Percentiles rank a stretch among this genome's conserved stretches.
phyloP scores from a whole-genome alignment of 2,329 filamentous ascomycete genomes.

The Fusarium vanettenii region DNA sequence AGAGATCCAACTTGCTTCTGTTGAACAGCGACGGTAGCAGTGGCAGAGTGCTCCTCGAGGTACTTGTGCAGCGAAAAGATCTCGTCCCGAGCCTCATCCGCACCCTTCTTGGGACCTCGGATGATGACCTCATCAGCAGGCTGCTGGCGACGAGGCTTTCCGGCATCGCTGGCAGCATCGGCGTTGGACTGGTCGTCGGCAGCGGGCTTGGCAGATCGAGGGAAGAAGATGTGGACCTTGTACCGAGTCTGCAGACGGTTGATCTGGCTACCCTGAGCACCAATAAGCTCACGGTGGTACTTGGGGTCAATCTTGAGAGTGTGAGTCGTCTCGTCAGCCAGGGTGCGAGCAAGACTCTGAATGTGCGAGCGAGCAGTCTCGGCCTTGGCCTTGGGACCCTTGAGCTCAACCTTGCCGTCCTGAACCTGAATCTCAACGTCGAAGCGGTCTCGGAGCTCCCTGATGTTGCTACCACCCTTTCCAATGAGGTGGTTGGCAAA shows the following conservation, averaged over 20 bases:
- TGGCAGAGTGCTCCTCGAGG: slow-evolving; percentile 86
- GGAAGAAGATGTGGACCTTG: slow-evolving; percentile 96
- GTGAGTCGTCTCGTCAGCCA: slow-evolving; percentile 92
- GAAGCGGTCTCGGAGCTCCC: slow-evolving; percentile 73
- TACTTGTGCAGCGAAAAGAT: slow-evolving; percentile 90
- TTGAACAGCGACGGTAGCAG: slow-evolving; percentile 83
- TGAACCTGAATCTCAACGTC: slow-evolving; percentile 87
- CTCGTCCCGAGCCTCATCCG: slow-evolving; percentile 91
- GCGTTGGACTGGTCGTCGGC: slow-evolving; percentile 77
- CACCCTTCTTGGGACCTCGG: slow-evolving; percentile 91
- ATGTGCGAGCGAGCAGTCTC: slow-evolving; percentile 89
- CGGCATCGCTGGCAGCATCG: slow-evolving; percentile 76
- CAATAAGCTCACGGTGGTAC: slow-evolving; percentile 94
- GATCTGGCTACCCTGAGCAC: slow-evolving; percentile 86
- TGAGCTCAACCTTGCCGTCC: slow-evolving; percentile 94
- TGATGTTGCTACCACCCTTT: slow-evolving; percentile 74
- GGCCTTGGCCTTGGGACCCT: slow-evolving; percentile 94
- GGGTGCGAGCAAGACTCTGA: slow-evolving; percentile 78
- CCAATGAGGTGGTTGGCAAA: slow-evolving; percentile 87
- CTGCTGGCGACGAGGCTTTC: slow-evolving; percentile 76
- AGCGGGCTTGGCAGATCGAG: slow-evolving; percentile 69
- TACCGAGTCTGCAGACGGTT: slow-evolving; percentile 93
- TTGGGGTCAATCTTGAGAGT: slow-evolving; percentile 91
- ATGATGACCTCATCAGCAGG: slow-evolving; percentile 89
- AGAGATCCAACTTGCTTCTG: slow-evolving; percentile 93